A percentile compares a stretch with the other conserved stretches of the same genome.
Conservation (phyloP, 164 flowering plant genomes). For the Magnolia kwangsiensis region DNA sequence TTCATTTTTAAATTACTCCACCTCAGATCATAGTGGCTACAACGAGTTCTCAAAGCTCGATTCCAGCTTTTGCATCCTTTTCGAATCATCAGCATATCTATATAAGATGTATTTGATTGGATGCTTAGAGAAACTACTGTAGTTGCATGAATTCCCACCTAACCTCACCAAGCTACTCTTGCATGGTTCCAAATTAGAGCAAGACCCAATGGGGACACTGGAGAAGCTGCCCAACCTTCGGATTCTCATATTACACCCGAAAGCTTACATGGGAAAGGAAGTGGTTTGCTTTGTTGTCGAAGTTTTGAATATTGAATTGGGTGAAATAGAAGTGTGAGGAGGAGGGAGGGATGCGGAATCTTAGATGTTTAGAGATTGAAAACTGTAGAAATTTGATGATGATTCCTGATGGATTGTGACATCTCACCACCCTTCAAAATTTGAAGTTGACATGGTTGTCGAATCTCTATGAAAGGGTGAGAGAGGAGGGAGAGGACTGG, state of each 20-base stretch:
- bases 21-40: neutral
- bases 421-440: neutral
- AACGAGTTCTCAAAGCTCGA: neutral
- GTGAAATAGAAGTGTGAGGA: slow-evolving; percentile 1
- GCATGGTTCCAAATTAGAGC: neutral
- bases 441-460: neutral
- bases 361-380: neutral
- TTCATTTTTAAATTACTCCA: neutral
- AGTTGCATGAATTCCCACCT: neutral
- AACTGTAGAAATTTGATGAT: neutral
- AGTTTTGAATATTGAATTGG: neutral
- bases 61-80: neutral
- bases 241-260: neutral
- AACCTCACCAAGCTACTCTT: neutral
- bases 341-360: slow-evolving; percentile 7
- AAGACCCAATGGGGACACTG: neutral
- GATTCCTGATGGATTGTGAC: neutral
- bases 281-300: neutral
- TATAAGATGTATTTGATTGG: neutral
- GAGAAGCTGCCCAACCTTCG: neutral
- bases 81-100: neutral
- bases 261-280: neutral
- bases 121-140: neutral
- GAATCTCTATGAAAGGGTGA: neutral
- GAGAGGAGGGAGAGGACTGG: neutral